Conservation (phyloP, 1,139 yeast species). For the Hyphopichia buzzinii region DNA sequence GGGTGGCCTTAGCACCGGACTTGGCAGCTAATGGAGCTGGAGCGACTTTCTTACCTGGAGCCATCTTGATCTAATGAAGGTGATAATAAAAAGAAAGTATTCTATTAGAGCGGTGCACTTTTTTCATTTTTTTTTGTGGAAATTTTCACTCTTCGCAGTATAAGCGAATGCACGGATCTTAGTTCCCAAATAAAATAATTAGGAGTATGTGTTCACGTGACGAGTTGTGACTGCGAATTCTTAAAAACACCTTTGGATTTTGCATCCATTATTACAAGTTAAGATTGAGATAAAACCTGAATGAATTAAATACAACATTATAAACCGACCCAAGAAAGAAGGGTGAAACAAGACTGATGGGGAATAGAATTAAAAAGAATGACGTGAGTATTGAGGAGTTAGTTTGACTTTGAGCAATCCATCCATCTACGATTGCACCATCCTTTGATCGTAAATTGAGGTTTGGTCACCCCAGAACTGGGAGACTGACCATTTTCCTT, state of each 20-base stretch:
- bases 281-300: not conserved
- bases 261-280: not conserved
- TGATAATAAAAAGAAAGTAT: not conserved
- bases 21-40: slow-evolving; percentile 76
- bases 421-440: slow-evolving; percentile 54
- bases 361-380: not conserved
- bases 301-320: not conserved
- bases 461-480: slow-evolving; percentile 34
- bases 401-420: slow-evolving; percentile 7
- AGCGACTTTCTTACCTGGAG: slow-evolving; percentile 79
- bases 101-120: not conserved
- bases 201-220: too few species aligned
- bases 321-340: too few species aligned
- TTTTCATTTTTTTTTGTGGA: slow-evolving; percentile 2
- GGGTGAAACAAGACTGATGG: too few species aligned
- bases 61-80: slow-evolving; percentile 26
- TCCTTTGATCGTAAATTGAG: slow-evolving; percentile 53
- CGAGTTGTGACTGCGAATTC: not conserved
- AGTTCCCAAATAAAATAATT: too few species aligned
- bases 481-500: slow-evolving; percentile 36
- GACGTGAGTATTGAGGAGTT: not conserved
- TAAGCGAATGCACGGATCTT: not conserved
- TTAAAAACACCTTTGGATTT: not conserved
- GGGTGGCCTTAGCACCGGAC: slow-evolving; percentile 38
- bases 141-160: not conserved